Evolutionary conservation across 345 rosid genomes (phyloP).

Genomic region (Bretschneidera sinensis): DNA sequence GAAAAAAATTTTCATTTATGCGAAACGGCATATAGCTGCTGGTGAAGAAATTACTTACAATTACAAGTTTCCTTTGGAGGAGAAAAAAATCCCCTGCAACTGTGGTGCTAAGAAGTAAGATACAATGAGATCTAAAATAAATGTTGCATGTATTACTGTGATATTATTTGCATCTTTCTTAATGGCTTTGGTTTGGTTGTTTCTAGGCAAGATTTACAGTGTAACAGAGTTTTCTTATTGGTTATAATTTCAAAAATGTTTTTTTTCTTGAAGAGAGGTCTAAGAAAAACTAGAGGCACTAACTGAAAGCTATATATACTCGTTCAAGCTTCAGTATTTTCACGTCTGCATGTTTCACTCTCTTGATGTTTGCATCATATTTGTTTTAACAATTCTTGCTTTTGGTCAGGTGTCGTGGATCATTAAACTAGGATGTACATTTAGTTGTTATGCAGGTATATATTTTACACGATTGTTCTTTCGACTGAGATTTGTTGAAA

Average conservation of each 20-base stretch:
- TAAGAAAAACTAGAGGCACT: neutral
- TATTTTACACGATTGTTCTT: constrained; percentile 14
- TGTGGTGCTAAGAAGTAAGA: constrained; percentile 93
- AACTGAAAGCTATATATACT: constrained; percentile 1
- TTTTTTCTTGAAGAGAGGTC: neutral
- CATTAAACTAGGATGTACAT: constrained; percentile 54
- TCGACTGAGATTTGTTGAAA: neutral
- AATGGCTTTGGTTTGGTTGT: no score
- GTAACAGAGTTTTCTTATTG: neutral
- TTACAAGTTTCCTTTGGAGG: constrained; percentile 96
- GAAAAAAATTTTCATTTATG: constrained; percentile 91
- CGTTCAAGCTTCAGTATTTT: neutral
- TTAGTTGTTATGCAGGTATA: constrained; percentile 23
- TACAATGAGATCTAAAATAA: constrained; percentile 3
- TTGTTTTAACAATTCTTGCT: constrained; percentile 8
- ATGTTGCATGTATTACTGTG: constrained; percentile 7
- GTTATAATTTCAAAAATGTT: neutral
- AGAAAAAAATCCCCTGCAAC: constrained; percentile 92
- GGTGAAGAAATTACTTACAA: constrained; percentile 98
- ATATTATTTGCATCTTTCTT: constrained; percentile 9
- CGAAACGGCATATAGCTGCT: constrained; percentile 71
- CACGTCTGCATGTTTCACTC: neutral
- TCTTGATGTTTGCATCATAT: constrained; percentile 5
- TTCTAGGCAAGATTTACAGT: no score
- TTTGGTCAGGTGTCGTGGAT: constrained; percentile 82